These are phyloP conservation scores for Dissoconium aciculare DNA, from an alignment of 2,329 filamentous ascomycete genomes.

Conservation along the genomic window DNA sequence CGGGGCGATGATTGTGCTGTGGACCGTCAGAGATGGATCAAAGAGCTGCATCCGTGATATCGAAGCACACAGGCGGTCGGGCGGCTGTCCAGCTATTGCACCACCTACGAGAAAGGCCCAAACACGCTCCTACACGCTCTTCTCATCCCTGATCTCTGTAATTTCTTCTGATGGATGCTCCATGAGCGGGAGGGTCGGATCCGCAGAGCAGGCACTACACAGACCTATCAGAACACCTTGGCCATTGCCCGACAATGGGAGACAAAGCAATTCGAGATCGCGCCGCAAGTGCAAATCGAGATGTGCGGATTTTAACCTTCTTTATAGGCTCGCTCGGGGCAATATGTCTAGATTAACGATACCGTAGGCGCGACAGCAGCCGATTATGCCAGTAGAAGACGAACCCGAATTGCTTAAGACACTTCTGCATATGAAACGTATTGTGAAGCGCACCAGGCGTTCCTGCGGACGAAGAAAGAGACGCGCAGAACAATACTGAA, in stretches of 20 bases:
- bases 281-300: constrained; percentile 1
- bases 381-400: constrained; percentile 10
- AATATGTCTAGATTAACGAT: constrained; percentile 1
- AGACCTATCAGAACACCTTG: constrained; percentile 3
- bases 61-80: too few relatives aligned
- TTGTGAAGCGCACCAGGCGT: not conserved
- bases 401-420: constrained; percentile 11
- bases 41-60: too few relatives aligned
- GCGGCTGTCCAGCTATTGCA: too few relatives aligned
- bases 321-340: not conserved
- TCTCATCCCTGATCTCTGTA: constrained; percentile 1
- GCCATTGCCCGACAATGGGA: constrained; percentile 1
- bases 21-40: too few relatives aligned
- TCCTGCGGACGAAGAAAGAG: not conserved
- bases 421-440: not conserved
- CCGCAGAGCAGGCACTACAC: constrained; percentile 1
- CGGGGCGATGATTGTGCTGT: too few relatives aligned
- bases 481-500: not conserved
- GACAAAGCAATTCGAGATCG: constrained; percentile 1
- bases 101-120: too few relatives aligned
- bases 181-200: constrained; percentile 1
- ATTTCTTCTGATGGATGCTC: constrained; percentile 4
- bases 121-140: constrained; percentile 1
- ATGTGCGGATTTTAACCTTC: constrained; percentile 3
- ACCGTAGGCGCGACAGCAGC: constrained; percentile 5